Conservation (phyloP, 352 stramenopile species). For the Thalassiosira sp. region DNA sequence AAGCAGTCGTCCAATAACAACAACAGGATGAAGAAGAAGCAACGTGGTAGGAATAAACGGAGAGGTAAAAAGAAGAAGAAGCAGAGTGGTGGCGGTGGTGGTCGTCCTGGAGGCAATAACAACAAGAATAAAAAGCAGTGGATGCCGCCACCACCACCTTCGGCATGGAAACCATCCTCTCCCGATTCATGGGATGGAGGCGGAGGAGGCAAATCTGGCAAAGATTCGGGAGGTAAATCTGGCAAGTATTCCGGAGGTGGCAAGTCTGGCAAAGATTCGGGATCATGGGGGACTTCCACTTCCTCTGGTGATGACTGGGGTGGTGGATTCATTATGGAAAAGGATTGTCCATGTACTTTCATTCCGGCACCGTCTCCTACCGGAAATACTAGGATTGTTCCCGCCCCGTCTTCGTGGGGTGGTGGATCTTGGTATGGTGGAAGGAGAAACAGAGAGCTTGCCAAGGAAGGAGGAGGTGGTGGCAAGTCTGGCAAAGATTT, state of each 20-base stretch:
- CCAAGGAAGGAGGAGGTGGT: neutral
- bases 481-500: neutral
- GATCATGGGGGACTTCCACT: too few species aligned
- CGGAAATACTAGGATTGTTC: neutral
- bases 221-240: neutral
- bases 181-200: neutral
- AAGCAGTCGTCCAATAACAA: too few species aligned
- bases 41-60: neutral
- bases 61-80: neutral
- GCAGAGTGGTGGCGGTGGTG: neutral
- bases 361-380: too few species aligned
- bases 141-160: too few species aligned
- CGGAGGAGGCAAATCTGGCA: neutral
- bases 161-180: too few species aligned
- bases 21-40: too few species aligned
- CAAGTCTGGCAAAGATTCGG: neutral
- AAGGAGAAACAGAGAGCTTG: neutral
- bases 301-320: too few species aligned
- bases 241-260: neutral
- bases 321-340: too few species aligned
- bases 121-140: constrained; percentile 1
- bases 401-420: neutral
- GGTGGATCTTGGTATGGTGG: neutral
- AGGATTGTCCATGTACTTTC: too few species aligned
- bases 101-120: neutral